These are phyloP conservation scores for Paecilomyces dactylethromorphus DNA, from an alignment of 2,329 filamentous ascomycete genomes.

Conservation along the genomic window DNA sequence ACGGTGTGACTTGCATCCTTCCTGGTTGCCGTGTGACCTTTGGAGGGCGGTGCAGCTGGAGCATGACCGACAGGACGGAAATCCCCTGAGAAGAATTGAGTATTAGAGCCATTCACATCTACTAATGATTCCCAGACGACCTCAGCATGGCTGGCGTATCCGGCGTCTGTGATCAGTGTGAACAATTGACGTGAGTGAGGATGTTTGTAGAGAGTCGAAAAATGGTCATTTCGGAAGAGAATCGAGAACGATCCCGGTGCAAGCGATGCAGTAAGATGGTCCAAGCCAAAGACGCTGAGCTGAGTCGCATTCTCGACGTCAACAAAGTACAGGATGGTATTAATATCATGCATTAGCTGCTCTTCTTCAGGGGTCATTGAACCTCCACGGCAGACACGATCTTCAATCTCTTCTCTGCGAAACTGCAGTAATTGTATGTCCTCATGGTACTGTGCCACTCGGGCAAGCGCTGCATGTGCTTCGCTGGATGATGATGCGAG, in stretches of 20 bases:
- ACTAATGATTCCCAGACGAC: constrained; percentile 93
- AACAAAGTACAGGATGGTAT: constrained; percentile 79
- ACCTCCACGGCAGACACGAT: constrained; percentile 61
- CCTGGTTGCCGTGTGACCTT: constrained; percentile 20
- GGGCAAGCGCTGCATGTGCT: constrained; percentile 62
- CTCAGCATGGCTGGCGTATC: constrained; percentile 80
- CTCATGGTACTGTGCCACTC: constrained; percentile 79
- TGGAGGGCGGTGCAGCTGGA: constrained; percentile 21
- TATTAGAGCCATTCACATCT: constrained; percentile 75
- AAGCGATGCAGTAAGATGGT: constrained; percentile 64
- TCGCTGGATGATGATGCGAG: constrained; percentile 61
- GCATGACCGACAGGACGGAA: constrained; percentile 73
- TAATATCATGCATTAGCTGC: constrained; percentile 72
- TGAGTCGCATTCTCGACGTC: constrained; percentile 69
- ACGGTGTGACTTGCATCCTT: constrained; percentile 8
- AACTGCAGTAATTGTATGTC: constrained; percentile 87
- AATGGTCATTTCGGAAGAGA: constrained; percentile 94
- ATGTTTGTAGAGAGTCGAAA: constrained; percentile 87
- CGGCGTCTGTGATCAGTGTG: constrained; percentile 85
- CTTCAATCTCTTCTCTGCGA: constrained; percentile 78
- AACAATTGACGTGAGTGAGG: constrained; percentile 68
- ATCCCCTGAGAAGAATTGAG: constrained; percentile 83
- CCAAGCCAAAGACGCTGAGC: constrained; percentile 72
- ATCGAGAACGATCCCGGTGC: constrained; percentile 77
- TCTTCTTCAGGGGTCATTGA: constrained; percentile 65